Evolutionary conservation across 352 stramenopile species (phyloP).

Genomic region (Globisporangium solare): DNA sequence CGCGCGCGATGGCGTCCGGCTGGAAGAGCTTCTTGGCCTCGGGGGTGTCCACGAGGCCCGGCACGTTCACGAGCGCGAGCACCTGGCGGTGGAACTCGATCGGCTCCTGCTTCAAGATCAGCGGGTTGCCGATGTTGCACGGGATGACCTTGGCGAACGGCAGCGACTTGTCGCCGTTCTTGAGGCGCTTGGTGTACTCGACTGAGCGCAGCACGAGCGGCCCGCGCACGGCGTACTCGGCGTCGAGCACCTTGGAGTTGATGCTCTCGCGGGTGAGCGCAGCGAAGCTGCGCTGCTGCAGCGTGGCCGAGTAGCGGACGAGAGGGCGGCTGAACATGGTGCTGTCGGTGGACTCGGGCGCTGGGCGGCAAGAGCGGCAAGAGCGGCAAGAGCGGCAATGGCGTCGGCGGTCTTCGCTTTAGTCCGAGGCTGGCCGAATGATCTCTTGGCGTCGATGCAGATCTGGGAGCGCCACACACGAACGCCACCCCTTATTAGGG

Average conservation of each 20-base stretch:
- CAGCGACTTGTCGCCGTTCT: conserved; percentile 57
- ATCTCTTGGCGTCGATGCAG: not conserved
- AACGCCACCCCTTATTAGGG: conserved; percentile 12
- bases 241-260: conserved; percentile 73
- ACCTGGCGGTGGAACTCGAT: conserved; percentile 94
- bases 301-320: not conserved
- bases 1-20: conserved; percentile 81
- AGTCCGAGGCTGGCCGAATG: conserved; percentile 56
- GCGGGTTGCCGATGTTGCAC: conserved; percentile 98
- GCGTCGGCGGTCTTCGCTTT: not conserved
- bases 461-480: not conserved
- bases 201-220: conserved; percentile 79
- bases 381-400: too few relatives aligned
- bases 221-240: conserved; percentile 88
- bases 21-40: conserved; percentile 78
- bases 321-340: conserved; percentile 11
- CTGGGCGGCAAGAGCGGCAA: not conserved
- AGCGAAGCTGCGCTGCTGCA: conserved; percentile 39
- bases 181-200: conserved; percentile 72
- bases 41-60: conserved; percentile 81
- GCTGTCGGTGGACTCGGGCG: too few relatives aligned
- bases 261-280: conserved; percentile 74
- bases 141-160: conserved; percentile 94
- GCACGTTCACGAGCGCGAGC: conserved; percentile 87
- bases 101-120: conserved; percentile 93